Evolutionary conservation across 2,329 filamentous ascomycete genomes (phyloP).

Genomic region (Cladosporium sphaerospermum): DNA sequence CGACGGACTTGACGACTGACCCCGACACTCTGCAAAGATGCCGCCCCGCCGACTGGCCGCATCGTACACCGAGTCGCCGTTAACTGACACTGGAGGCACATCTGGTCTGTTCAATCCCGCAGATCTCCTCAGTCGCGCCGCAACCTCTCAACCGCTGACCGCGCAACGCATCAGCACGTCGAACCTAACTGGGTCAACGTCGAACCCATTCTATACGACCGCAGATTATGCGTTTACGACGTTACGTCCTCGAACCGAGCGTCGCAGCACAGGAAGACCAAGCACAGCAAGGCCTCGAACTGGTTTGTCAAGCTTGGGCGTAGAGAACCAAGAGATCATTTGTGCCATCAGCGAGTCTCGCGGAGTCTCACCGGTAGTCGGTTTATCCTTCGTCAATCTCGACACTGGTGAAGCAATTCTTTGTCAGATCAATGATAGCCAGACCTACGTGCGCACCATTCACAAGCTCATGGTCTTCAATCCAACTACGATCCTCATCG

Average conservation of each 20-base stretch:
- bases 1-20: background rate
- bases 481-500: slow-evolving; percentile 73
- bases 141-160: background rate
- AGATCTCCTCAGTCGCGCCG: background rate
- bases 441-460: slow-evolving; percentile 81
- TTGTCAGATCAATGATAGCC: slow-evolving; percentile 87
- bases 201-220: slow-evolving; percentile 2
- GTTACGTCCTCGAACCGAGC: slow-evolving; percentile 20
- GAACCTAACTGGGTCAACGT: background rate
- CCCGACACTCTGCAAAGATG: background rate
- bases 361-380: slow-evolving; percentile 77
- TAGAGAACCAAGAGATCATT: slow-evolving; percentile 64
- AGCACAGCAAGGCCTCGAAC: slow-evolving; percentile 47
- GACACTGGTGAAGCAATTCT: slow-evolving; percentile 77
- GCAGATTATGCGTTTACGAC: slow-evolving; percentile 11
- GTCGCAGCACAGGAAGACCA: slow-evolving; percentile 20
- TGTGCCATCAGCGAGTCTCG: slow-evolving; percentile 84
- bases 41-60: background rate
- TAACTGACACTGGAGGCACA: background rate
- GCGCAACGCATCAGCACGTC: background rate
- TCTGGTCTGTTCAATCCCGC: background rate
- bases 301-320: slow-evolving; percentile 51
- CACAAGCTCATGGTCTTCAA: slow-evolving; percentile 79
- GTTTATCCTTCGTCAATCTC: slow-evolving; percentile 80
- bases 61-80: background rate